Base-by-base conservation (phyloP, 495 filamentous ascomycete species). In the Daldinia childiae region DNA sequence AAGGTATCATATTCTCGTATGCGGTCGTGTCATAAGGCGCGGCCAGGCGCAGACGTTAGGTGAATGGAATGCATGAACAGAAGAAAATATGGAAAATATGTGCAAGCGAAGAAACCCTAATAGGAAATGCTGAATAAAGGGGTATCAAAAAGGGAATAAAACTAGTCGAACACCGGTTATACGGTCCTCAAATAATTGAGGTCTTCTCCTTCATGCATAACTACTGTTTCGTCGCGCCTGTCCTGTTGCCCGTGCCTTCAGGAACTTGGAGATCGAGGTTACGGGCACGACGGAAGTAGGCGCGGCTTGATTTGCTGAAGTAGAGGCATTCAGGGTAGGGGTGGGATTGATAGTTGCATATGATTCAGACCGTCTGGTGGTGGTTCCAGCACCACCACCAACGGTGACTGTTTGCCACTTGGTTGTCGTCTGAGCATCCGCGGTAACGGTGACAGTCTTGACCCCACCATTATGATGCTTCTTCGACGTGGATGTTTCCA, bases 371-470 rank as follows among this genome's bases (percentile, higher is more conserved):
- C 34, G 56, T n/a, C 43, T 21, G 24, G 61, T 29, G 17, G 61
- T 29, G 36, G 12, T 38, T 55, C 50, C 36, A 43, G 43, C 58
- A 32, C 38, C 69, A 32, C 38, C 69, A 17, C 50, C 39, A 27
- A 74, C 43, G 17, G 69, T 73, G 12, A 76, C 66, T 24, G 76
- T 78, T 26, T 52, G 55, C 57, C 64, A 72, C 32, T 67, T 19
- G 0, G 74, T 76, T 0, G 72, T 63, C 0, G 74, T 78, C 32
- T 60, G 30, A 4, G 71, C 54, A 1, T 34, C 65, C 1, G 76
- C 76, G 5, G 76, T 78, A 7, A 78, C 76, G 0, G 71, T 74
- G 2, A 75, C 73, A 0, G 74, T 78, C 65, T 74, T 74, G 50
- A 76, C 38, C 1, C 61, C 65, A 32, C 52, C 19, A n/a, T n/a